Base-by-base conservation (phyloP, 441 rosid genomes). In the Populus hybrid region DNA sequence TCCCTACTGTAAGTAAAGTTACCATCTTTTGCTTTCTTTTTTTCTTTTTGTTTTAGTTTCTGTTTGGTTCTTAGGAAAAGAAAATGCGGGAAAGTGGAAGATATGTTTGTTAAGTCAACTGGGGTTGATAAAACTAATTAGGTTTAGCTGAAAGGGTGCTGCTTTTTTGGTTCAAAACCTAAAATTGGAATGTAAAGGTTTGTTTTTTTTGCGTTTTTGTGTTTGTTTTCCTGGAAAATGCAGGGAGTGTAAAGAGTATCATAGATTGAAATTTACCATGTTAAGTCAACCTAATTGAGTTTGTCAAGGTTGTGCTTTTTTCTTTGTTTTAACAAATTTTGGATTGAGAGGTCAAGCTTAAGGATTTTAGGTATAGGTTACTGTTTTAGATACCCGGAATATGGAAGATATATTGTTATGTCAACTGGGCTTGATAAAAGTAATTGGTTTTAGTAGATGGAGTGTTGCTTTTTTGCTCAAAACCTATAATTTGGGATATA, bases 141-240 rank as follows among this genome's bases (percentile, higher is more conserved):
- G 38, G 8, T 35, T 35, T 35, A 1, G 38, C 2, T 35, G 38
- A 35, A 5, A 1, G 38, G 38, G 38, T 35, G 1, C 53, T 45
- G 53, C 53, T 3, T 45, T 45, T 45, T 45, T 53, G 61, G 7
- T 53, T 53, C 2, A 53, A 53, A 18, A 21, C 35, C 64, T 29
- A 2, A 18, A 42, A 33, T 36, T 14, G 16, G 38, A 35, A 36
- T 28, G 6, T 50, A 31, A 73, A 59, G 77, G 4, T 26, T 21
- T 1, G 21, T 26, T 9, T 26, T 76, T 75, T 75, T 50, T 33
- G 23, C 26, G 24, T n/a, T 36, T 18, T 38, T 14, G 12, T 56
- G 28, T 70, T 75, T 73, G 29, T 35, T 53, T 75, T 16, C 14
- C 65, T 40, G 66, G 68, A 75, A 79, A 74, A 38, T 45, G 71